A percentile compares a stretch with the other conserved stretches of the same genome.
phyloP scores from a whole-genome alignment of 805 yeast genomes.

The Barnettozyma siamensis region DNA sequence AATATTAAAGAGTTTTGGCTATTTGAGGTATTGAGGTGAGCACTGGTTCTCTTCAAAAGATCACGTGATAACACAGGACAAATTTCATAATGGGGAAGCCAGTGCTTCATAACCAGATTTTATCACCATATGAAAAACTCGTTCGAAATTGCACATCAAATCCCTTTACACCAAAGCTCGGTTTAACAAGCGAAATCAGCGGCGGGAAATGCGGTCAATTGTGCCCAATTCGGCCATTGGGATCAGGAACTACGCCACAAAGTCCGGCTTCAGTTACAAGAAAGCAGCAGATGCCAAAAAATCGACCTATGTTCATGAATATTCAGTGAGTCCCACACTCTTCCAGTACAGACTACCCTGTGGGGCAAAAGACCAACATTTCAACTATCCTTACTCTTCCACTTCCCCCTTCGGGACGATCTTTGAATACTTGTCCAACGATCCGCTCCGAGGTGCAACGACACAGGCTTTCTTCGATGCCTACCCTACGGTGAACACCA shows the following conservation, averaged over 20 bases:
- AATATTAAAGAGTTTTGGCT: too few species aligned
- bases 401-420: slow-evolving; percentile 14
- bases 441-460: slow-evolving; percentile 13
- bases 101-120: too few species aligned
- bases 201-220: too few species aligned
- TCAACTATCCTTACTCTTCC: slow-evolving; percentile 12
- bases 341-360: slow-evolving; percentile 19
- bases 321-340: slow-evolving; percentile 19
- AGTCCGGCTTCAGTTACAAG: neutral
- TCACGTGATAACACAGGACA: too few species aligned
- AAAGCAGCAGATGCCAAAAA: neutral
- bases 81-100: too few species aligned
- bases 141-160: too few species aligned
- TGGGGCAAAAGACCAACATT: slow-evolving; percentile 3
- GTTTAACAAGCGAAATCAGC: too few species aligned
- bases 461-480: slow-evolving; percentile 18
- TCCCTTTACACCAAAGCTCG: too few species aligned
- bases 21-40: too few species aligned
- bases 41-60: too few species aligned
- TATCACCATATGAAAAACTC: too few species aligned
- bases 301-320: slow-evolving; percentile 15
- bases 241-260: slow-evolving; percentile 3
- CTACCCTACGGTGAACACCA: slow-evolving; percentile 15
- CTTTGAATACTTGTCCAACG: slow-evolving; percentile 12
- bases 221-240: neutral